Conservation (phyloP, 495 filamentous ascomycete species). For the Paragyromitra xinjiangensis region DNA sequence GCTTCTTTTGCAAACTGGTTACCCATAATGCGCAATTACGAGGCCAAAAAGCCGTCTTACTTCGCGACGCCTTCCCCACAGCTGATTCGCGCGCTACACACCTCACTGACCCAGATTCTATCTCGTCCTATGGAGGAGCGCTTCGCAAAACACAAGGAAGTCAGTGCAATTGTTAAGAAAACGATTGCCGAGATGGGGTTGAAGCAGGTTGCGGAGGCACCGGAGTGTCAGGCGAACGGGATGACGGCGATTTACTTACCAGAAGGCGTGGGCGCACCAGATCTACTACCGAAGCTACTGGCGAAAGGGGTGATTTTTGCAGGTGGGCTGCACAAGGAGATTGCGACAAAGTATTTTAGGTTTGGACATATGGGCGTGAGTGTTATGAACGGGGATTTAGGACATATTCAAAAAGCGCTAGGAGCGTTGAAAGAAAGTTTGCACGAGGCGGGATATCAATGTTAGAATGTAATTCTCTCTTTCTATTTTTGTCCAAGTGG, state of each 20-base stretch:
- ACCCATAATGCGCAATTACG: conserved; percentile 98
- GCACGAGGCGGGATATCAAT: conserved; percentile 71
- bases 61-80: conserved; percentile 97
- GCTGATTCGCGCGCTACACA: conserved; percentile 92
- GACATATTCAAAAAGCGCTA: conserved; percentile 84
- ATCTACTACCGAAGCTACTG: conserved; percentile 83
- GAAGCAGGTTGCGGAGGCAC: conserved; percentile 81
- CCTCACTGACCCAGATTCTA: conserved; percentile 87
- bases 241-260: conserved; percentile 98
- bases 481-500: background rate
- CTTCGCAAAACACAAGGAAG: conserved; percentile 78
- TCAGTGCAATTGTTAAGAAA: conserved; percentile 83
- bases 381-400: conserved; percentile 66
- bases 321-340: conserved; percentile 88
- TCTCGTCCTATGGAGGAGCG: conserved; percentile 77
- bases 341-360: conserved; percentile 67
- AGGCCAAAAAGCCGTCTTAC: conserved; percentile 94
- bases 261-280: conserved; percentile 77
- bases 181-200: conserved; percentile 80
- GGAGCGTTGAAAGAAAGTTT: conserved; percentile 77
- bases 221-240: conserved; percentile 90
- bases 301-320: conserved; percentile 95
- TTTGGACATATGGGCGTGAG: conserved; percentile 96
- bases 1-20: conserved; percentile 97
- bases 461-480: conserved; percentile 4